Conservation (phyloP, 768 basidiomycete genomes). For the Amanita thiersii region DNA sequence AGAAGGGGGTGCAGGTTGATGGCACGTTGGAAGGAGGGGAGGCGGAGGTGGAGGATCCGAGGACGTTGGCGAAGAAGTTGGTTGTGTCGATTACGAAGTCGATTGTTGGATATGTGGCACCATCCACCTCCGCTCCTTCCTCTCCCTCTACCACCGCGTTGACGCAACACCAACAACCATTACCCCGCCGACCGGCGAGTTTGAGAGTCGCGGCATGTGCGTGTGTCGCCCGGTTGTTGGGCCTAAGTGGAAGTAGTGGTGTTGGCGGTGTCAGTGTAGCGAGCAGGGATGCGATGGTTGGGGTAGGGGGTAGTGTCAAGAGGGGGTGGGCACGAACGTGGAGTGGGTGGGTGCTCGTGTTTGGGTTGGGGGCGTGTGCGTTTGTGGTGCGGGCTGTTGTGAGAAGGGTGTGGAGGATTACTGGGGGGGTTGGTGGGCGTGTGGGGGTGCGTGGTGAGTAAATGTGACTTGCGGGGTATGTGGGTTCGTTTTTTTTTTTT, state of each 20-base stretch:
- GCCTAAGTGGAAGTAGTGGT: no score
- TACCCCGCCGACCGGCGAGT: no score
- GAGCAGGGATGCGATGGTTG: neutral
- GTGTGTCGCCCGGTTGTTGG: no score
- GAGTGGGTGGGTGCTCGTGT: slow-evolving; percentile 3
- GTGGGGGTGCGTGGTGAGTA: no score
- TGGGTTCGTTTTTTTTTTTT: no score
- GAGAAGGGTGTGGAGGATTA: neutral
- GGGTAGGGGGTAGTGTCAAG: neutral
- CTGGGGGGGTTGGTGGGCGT: neutral
- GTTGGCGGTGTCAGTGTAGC: neutral
- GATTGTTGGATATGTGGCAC: neutral
- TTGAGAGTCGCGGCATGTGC: no score
- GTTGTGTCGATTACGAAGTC: neutral
- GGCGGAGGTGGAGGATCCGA: neutral
- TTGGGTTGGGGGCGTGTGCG: slow-evolving; percentile 7
- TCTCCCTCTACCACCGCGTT: neutral
- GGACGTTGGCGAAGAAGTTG: neutral
- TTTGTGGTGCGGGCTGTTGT: slow-evolving; percentile 3
- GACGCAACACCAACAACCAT: neutral
- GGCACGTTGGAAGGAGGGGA: neutral
- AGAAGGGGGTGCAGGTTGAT: neutral
- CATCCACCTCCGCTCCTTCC: neutral
- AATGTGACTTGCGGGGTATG: no score
- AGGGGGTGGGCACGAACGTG: neutral